These are phyloP conservation scores for Psilocybe cyanescens DNA, from an alignment of 768 basidiomycete genomes.

Conservation along the genomic window DNA sequence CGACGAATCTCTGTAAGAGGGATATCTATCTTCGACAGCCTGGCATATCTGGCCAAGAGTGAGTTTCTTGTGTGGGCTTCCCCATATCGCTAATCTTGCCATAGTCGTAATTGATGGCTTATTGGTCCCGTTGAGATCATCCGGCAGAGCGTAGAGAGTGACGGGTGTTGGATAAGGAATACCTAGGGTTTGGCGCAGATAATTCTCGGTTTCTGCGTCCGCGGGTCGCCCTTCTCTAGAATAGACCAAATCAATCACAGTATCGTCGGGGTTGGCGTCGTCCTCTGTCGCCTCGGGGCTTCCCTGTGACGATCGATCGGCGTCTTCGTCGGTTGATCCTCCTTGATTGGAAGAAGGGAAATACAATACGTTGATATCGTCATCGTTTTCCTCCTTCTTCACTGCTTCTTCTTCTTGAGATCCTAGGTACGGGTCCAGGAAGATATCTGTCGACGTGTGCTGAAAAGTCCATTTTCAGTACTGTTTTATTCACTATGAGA, in stretches of 20 bases:
- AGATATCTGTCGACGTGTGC: not conserved
- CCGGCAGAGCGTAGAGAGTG: constrained; percentile 18
- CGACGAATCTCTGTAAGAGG: not conserved
- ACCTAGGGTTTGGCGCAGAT: constrained; percentile 16
- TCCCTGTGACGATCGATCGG: too few relatives aligned
- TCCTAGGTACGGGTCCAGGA: not conserved
- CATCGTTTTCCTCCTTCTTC: not conserved
- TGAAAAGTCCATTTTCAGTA: not conserved
- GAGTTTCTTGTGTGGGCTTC: constrained; percentile 11
- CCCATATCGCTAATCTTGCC: constrained; percentile 21
- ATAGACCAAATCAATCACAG: not conserved
- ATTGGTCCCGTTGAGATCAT: not conserved
- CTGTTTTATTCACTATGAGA: not conserved
- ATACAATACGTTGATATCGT: too few relatives aligned
- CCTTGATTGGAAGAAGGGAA: too few relatives aligned
- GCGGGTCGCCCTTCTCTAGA: not conserved
- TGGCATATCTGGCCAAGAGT: constrained; percentile 15
- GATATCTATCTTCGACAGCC: constrained; percentile 16
- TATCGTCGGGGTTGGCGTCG: not conserved
- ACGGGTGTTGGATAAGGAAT: constrained; percentile 16
- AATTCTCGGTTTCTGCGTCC: constrained; percentile 21
- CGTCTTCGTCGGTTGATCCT: too few relatives aligned
- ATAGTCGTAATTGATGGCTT: constrained; percentile 9
- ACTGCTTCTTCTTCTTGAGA: not conserved
- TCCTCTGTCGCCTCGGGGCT: too few relatives aligned